phyloP scores from a whole-genome alignment of 257 asterid species.

The Fraxinus cuspidata region DNA sequence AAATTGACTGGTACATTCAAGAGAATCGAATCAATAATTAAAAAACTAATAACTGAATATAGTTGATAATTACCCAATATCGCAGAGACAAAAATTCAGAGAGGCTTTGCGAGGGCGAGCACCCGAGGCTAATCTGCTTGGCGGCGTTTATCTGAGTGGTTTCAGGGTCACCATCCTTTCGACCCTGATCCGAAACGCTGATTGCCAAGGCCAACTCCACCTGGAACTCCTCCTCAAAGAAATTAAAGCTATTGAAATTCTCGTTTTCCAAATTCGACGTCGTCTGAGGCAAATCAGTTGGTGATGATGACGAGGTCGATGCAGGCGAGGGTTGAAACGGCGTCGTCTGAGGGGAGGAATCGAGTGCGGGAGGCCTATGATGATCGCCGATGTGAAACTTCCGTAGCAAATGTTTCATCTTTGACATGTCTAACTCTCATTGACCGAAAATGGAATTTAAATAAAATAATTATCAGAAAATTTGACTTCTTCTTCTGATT shows the following conservation, averaged over 20 bases:
- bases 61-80: constrained; percentile 61
- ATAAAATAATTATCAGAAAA: neutral
- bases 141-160: constrained; percentile 85
- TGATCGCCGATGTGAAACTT: constrained; percentile 94
- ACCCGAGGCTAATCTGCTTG: constrained; percentile 91
- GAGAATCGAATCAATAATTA: neutral
- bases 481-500: neutral
- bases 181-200: constrained; percentile 85
- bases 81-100: constrained; percentile 75
- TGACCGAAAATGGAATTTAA: constrained; percentile 36
- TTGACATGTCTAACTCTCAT: constrained; percentile 79
- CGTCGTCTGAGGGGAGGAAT: constrained; percentile 37
- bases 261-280: constrained; percentile 31
- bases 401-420: constrained; percentile 89
- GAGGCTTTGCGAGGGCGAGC: constrained; percentile 62
- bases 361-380: constrained; percentile 31
- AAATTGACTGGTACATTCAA: neutral
- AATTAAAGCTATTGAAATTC: constrained; percentile 45
- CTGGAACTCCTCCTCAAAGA: constrained; percentile 96
- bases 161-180: constrained; percentile 70
- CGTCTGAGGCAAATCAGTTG: constrained; percentile 39
- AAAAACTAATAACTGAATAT: neutral
- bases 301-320: constrained; percentile 30
- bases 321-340: constrained; percentile 36
- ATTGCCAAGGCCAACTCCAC: constrained; percentile 96